These are phyloP conservation scores for Hericium coralloides DNA, from an alignment of 768 basidiomycete species.

Conservation along the genomic window DNA sequence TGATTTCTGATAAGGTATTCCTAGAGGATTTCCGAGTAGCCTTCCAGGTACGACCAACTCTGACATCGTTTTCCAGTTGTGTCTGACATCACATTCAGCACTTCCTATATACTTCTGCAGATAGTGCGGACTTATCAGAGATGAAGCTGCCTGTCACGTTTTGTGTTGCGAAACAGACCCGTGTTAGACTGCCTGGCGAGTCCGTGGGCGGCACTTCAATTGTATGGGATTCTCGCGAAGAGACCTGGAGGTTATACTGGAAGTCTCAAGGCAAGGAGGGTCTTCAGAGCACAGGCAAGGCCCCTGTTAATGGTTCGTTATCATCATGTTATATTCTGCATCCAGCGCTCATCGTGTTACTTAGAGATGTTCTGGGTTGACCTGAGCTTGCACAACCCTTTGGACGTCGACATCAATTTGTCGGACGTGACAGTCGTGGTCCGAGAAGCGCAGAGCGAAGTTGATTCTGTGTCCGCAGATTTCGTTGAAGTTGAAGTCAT, in stretches of 20 bases:
- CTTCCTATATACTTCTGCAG: conserved; percentile 49
- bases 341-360: conserved; percentile 5
- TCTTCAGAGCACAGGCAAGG: conserved; percentile 47
- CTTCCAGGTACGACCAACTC: conserved; percentile 48
- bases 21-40: conserved; percentile 88
- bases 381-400: conserved; percentile 57
- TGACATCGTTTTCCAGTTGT: neutral
- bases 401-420: conserved; percentile 66
- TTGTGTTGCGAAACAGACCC: conserved; percentile 48
- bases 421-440: conserved; percentile 51
- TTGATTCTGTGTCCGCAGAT: conserved; percentile 25
- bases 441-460: conserved; percentile 27
- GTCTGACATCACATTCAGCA: conserved; percentile 40
- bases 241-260: conserved; percentile 57
- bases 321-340: neutral
- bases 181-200: conserved; percentile 48
- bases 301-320: conserved; percentile 51
- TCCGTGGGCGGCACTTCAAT: conserved; percentile 31
- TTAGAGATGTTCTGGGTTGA: conserved; percentile 76
- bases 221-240: conserved; percentile 60
- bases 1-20: conserved; percentile 51
- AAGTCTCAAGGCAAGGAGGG: conserved; percentile 42
- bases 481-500: conserved; percentile 51
- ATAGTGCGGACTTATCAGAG: conserved; percentile 31
- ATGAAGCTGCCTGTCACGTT: conserved; percentile 61